A percentile compares a stretch with the other conserved stretches of the same genome.
Conservation (phyloP, 305 asterid genomes). For the Fraxinus dipetala region DNA sequence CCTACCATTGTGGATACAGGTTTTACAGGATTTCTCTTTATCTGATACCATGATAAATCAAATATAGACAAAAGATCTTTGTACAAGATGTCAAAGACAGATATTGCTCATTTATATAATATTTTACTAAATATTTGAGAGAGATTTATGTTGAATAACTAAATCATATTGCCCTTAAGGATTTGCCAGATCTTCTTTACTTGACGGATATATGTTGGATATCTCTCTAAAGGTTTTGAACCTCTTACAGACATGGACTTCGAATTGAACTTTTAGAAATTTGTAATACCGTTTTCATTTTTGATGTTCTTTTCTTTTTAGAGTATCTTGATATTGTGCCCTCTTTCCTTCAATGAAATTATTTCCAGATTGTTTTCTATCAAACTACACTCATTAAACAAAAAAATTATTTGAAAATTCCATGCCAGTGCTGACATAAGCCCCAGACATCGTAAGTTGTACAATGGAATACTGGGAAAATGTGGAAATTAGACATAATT, state of each 20-base stretch:
- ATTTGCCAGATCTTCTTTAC: neutral
- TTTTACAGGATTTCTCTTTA: slow-evolving; percentile 27
- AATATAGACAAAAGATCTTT: neutral
- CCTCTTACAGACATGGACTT: neutral
- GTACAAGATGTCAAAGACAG: slow-evolving; percentile 6
- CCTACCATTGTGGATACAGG: slow-evolving; percentile 91
- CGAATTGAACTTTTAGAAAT: neutral
- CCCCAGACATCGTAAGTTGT: neutral
- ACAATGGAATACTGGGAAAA: neutral
- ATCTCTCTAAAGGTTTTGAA: neutral
- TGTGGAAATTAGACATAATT: neutral
- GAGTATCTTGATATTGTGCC: neutral
- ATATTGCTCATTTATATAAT: slow-evolving; percentile 6
- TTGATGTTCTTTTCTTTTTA: neutral
- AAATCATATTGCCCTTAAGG: slow-evolving; percentile 9
- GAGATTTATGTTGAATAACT: slow-evolving; percentile 5
- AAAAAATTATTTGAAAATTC: neutral
- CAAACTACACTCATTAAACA: neutral
- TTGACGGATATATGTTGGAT: neutral
- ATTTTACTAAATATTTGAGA: slow-evolving; percentile 18
- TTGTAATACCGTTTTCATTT: neutral
- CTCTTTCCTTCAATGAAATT: neutral
- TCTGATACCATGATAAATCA: slow-evolving; percentile 1
- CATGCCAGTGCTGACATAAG: neutral
- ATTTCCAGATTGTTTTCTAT: neutral